These are phyloP conservation scores for Juncus inflexus DNA, from an alignment of 176 grass and related monocot species.

Conservation along the genomic window DNA sequence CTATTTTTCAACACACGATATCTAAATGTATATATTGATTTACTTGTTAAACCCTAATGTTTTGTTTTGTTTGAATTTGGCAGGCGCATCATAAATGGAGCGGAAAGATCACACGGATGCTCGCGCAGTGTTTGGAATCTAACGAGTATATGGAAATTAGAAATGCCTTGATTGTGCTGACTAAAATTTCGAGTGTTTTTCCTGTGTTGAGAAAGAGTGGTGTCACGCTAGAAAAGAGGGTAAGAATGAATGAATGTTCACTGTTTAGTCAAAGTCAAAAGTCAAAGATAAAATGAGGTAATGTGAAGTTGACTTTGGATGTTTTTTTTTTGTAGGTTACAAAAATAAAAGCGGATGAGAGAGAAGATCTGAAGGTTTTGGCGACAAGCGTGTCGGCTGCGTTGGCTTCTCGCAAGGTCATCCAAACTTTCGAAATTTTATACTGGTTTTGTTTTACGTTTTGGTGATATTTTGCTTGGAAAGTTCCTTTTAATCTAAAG, in stretches of 20 bases:
- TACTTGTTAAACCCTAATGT: constrained; percentile 20
- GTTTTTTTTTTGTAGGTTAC: constrained; percentile 48
- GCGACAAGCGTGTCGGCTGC: constrained; percentile 93
- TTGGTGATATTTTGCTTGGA: no score
- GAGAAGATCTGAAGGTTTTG: constrained; percentile 96
- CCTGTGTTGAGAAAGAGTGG: constrained; percentile 87
- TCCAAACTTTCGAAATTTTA: background rate
- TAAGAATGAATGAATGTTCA: constrained; percentile 14
- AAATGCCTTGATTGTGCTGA: constrained; percentile 90
- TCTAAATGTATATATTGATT: background rate
- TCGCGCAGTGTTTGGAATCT: constrained; percentile 95
- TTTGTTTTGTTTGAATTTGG: constrained; percentile 29
- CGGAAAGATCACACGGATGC: constrained; percentile 74
- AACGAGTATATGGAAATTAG: constrained; percentile 99
- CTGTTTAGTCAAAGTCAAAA: no score
- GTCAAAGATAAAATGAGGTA: no score
- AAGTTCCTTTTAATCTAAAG: background rate
- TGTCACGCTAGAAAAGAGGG: constrained; percentile 86
- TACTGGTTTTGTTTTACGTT: background rate
- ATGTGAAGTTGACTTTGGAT: no score
- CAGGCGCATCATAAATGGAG: constrained; percentile 96
- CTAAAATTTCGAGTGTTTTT: constrained; percentile 89
- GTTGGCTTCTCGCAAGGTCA: constrained; percentile 89
- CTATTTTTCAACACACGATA: constrained; percentile 12
- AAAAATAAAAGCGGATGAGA: constrained; percentile 88